These are phyloP conservation scores for Leucocoprinus leucothites DNA, from an alignment of 768 basidiomycete species.

Conservation along the genomic window DNA sequence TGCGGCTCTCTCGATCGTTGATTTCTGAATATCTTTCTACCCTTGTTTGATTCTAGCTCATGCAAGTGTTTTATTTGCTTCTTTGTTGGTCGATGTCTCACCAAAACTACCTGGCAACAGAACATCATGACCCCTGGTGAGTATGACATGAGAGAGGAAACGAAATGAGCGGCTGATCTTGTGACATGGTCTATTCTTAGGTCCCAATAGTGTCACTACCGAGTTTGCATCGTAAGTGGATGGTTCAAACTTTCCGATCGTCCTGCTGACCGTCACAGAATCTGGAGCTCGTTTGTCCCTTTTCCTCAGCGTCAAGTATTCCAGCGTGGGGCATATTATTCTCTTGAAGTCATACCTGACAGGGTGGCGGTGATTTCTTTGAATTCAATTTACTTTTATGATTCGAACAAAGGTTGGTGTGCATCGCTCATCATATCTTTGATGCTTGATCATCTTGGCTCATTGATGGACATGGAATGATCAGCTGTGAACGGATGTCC, in stretches of 20 bases:
- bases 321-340: constrained; percentile 83
- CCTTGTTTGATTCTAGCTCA: constrained; percentile 9
- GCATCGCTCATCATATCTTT: constrained; percentile 2
- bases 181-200: constrained; percentile 26
- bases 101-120: constrained; percentile 29
- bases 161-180: not conserved
- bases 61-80: constrained; percentile 3
- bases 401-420: constrained; percentile 73
- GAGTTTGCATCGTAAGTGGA: constrained; percentile 63
- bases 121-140: constrained; percentile 66
- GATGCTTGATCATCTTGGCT: constrained; percentile 14
- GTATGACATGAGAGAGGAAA: constrained; percentile 6
- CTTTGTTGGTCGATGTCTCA: constrained; percentile 7
- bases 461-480: constrained; percentile 9
- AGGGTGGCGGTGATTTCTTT: constrained; percentile 76
- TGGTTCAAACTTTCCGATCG: constrained; percentile 4
- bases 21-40: constrained; percentile 3
- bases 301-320: constrained; percentile 78
- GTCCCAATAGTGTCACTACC: constrained; percentile 66
- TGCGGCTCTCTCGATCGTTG: constrained; percentile 2
- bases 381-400: constrained; percentile 91
- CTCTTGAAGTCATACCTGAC: constrained; percentile 75
- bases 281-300: constrained; percentile 83
- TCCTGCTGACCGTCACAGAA: constrained; percentile 37
- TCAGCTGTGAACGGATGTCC: constrained; percentile 76